Conservation (phyloP, 1,284 basidiomycete species). For the Pascua sp. region DNA sequence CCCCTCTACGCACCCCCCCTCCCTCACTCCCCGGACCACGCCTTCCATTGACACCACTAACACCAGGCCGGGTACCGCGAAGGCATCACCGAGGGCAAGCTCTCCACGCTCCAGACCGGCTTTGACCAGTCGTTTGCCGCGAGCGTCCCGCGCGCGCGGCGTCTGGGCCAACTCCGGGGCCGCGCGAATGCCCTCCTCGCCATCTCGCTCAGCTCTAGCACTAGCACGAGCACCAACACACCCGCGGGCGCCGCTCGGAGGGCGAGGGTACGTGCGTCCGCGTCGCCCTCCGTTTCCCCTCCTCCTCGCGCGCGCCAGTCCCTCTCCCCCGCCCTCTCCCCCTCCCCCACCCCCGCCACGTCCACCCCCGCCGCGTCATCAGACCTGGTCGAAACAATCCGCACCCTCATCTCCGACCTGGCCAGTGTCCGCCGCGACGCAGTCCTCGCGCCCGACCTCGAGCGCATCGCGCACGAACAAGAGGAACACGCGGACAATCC, state of each 20-base stretch:
- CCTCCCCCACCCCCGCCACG: not conserved
- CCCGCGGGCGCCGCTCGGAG: not conserved
- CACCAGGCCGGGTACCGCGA: constrained; percentile 56
- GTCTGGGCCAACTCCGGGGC: constrained; percentile 52
- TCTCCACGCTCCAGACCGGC: constrained; percentile 53
- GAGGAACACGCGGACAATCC: constrained; percentile 33
- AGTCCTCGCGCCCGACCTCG: constrained; percentile 40
- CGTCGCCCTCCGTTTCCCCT: too few relatives aligned
- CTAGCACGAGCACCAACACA: not conserved
- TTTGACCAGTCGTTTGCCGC: constrained; percentile 54
- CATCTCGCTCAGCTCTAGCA: constrained; percentile 5
- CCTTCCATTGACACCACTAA: not conserved
- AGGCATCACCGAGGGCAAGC: constrained; percentile 56
- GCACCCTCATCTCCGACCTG: constrained; percentile 55
- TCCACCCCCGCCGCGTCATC: constrained; percentile 4
- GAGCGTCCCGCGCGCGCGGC: constrained; percentile 49
- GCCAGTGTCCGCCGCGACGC: constrained; percentile 31
- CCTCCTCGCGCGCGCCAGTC: too few relatives aligned
- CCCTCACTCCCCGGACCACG: too few relatives aligned
- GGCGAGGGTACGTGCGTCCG: not conserved
- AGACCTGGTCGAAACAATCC: constrained; percentile 63
- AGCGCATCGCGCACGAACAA: constrained; percentile 41
- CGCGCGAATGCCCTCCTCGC: constrained; percentile 46
- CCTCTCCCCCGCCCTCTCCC: not conserved
- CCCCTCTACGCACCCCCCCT: too few relatives aligned